Evolutionary conservation across 2,329 filamentous ascomycete species (phyloP).

Genomic region (Aspergillus brasiliensis): DNA sequence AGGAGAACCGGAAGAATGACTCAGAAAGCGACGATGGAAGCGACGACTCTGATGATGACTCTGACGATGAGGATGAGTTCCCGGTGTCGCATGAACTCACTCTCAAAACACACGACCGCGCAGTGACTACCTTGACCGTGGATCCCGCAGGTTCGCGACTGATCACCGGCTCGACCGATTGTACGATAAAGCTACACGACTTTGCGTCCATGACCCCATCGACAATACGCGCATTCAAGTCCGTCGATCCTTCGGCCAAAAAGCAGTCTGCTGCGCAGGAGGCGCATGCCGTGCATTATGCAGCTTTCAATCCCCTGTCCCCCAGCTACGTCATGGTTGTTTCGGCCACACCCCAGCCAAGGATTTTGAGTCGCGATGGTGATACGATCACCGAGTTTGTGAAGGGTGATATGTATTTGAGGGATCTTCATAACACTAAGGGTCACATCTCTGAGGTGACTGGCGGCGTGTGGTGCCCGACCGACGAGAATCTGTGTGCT

Average conservation of each 20-base stretch:
- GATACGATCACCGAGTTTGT: slow-evolving; percentile 83
- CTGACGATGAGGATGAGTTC: slow-evolving; percentile 80
- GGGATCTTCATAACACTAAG: slow-evolving; percentile 97
- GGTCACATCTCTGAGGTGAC: slow-evolving; percentile 93
- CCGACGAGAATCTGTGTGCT: slow-evolving; percentile 78
- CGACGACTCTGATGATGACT: slow-evolving; percentile 58
- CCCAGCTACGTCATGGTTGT: slow-evolving; percentile 82
- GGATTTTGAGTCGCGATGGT: slow-evolving; percentile 86
- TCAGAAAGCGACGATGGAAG: slow-evolving; percentile 23
- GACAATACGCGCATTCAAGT: slow-evolving; percentile 90
- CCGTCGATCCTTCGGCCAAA: slow-evolving; percentile 78
- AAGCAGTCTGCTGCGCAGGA: slow-evolving; percentile 73
- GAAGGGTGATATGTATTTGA: slow-evolving; percentile 97
- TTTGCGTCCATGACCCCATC: slow-evolving; percentile 95
- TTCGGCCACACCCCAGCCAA: slow-evolving; percentile 85
- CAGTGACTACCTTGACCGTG: slow-evolving; percentile 79
- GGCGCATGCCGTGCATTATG: slow-evolving; percentile 83
- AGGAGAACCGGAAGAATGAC: slow-evolving; percentile 24
- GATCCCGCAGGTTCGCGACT: slow-evolving; percentile 84
- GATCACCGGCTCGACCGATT: slow-evolving; percentile 89
- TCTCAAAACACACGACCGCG: slow-evolving; percentile 86
- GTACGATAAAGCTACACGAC: slow-evolving; percentile 88
- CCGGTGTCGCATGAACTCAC: slow-evolving; percentile 92
- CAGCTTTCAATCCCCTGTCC: slow-evolving; percentile 81
- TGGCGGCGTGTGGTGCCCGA: slow-evolving; percentile 87